Base-by-base conservation (phyloP, 169 alveolate genomes). In the Babesia microti region DNA sequence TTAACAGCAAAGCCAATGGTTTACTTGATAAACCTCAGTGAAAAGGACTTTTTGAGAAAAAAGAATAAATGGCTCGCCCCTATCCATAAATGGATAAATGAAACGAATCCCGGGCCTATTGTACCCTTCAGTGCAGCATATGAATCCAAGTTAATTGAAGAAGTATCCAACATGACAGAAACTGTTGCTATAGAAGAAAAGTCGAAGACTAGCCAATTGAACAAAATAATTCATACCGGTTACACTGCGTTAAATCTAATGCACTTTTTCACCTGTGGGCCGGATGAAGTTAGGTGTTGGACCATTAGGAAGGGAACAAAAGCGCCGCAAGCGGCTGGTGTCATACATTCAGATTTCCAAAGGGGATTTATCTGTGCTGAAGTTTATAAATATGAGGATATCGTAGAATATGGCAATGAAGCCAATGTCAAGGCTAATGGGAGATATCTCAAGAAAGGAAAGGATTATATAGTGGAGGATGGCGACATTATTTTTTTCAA, bases 261-360 rank as follows among this genome's bases (percentile, higher is more conserved):
- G 30, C 98, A 96, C 80, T 96, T 85, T 83, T 96, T 94, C 86
- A 96, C 99, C 22, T 95, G 98, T 59, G 99, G 99, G 17, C 97
- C 92, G 41, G 99, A 96, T 80, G 99, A 96, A 67, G 99, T 94
- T 33, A 89, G 90, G 63, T 94, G 98, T 79, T 95, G 99, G 99
- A 91, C 98, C 14, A 84, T 93, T 11, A 81, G 97, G 55, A 83
- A 85, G 63, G 97, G 97, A 0, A 72, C 95, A 11, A 91, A 88
- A 59, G 97, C 97, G 6, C 96, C 96, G 19, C 79, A 84, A 65
- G 97, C 97, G 15, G 97, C 97, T 18, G 97, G 95, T 22, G 91
- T 85, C 18, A 88, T 88, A 44, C 96, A 91, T 56, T 79, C 97
- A 12, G 99, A 96, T 67, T 91, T 96, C 72, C 99, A 96, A 65